Conservation (phyloP, 1,284 basidiomycete species). For the Malassezia dermatis region DNA sequence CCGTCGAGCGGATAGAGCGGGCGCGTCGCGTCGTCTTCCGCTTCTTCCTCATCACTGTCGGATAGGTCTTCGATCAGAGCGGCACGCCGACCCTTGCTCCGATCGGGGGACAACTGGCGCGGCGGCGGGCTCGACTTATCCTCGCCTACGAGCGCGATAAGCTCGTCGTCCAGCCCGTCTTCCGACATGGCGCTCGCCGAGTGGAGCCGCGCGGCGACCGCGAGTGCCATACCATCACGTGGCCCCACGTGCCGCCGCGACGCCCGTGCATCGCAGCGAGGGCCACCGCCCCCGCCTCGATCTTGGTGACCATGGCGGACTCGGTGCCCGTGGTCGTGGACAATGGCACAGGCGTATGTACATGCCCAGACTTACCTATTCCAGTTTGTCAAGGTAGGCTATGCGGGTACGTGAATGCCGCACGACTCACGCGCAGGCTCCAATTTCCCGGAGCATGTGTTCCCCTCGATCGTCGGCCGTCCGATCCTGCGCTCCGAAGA, state of each 20-base stretch:
- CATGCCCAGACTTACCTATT: not conserved
- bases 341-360: constrained; percentile 80
- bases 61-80: constrained; percentile 30
- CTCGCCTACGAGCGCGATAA: constrained; percentile 59
- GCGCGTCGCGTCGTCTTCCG: constrained; percentile 31
- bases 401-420: constrained; percentile 57
- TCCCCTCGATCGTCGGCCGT: constrained; percentile 89
- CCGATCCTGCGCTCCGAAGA: constrained; percentile 97
- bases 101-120: constrained; percentile 51
- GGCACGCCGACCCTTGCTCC: constrained; percentile 22
- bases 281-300: not conserved
- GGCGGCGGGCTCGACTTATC: constrained; percentile 55
- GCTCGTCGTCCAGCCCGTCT: constrained; percentile 57
- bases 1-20: constrained; percentile 69
- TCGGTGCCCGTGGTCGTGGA: constrained; percentile 76
- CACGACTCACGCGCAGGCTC: constrained; percentile 13
- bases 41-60: constrained; percentile 3
- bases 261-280: constrained; percentile 3
- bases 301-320: constrained; percentile 34
- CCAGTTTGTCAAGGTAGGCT: constrained; percentile 78
- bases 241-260: constrained; percentile 9
- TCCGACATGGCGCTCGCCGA: constrained; percentile 27
- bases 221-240: constrained; percentile 7
- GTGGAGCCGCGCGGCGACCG: not conserved
- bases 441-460: constrained; percentile 94